Evolutionary conservation across 805 yeast genomes (phyloP).

Genomic region (Hanseniaspora singularis): DNA sequence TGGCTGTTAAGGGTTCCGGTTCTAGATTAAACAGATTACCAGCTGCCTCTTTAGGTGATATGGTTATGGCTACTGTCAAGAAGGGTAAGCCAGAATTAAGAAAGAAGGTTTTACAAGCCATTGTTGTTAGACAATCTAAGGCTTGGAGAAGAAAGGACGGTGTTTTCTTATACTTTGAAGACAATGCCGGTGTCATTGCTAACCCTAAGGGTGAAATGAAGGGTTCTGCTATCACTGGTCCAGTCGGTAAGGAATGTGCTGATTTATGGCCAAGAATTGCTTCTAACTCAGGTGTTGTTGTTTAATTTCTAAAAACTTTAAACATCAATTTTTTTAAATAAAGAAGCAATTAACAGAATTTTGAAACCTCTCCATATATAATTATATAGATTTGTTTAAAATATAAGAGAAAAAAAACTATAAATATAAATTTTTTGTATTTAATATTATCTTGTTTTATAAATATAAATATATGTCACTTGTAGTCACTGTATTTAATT

Average conservation of each 20-base stretch:
- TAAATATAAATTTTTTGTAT: no score
- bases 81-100: constrained; percentile 99
- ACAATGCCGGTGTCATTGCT: constrained; percentile 99
- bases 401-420: no score
- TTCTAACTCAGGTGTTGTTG: constrained; percentile 99
- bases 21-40: constrained; percentile 99
- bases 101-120: constrained; percentile 99
- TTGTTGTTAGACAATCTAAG: constrained; percentile 97
- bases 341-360: no score
- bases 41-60: constrained; percentile 99
- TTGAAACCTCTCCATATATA: constrained; percentile 17
- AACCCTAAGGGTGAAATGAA: constrained; percentile 99
- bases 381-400: no score
- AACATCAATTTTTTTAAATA: constrained; percentile 20
- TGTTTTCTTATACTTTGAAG: constrained; percentile 98
- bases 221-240: constrained; percentile 99
- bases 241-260: constrained; percentile 99
- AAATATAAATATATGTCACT: no score
- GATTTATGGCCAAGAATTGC: constrained; percentile 99
- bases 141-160: constrained; percentile 99
- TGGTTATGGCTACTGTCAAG: constrained; percentile 99
- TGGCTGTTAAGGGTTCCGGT: constrained; percentile 98
- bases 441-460: no score
- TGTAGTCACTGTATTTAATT: no score
- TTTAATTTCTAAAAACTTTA: constrained; percentile 39